Base-by-base conservation (phyloP, 225 moss, liverwort and hornwort species). In the Takakia lepidozioides region DNA sequence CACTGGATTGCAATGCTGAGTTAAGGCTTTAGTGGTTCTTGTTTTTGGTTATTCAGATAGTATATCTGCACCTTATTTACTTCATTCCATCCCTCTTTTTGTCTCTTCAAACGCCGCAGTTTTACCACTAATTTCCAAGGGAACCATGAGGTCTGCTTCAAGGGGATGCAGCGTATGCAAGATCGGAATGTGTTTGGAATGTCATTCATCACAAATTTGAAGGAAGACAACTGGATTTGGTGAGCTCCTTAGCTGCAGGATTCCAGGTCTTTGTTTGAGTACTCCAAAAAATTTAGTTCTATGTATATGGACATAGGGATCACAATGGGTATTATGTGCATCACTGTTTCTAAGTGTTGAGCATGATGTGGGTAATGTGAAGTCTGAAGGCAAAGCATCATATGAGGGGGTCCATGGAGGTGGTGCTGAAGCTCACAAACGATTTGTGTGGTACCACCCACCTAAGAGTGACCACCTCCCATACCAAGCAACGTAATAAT, bases 351-450 rank as follows among this genome's bases (percentile, higher is more conserved):
- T 1, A 32, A 32, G 32, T 32, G 32, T 32, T 32, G 8, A 32
- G 11, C 11, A 32, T 32, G 32, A 32, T 11, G 7, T 32, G 32
- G 32, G 10, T 43, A 27, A 11, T 23, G 5, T 62, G 51, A 60
- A 91, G 90, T 66, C 43, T 81, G 59, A 81, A 91, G 69, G 66
- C 81, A 44, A 75, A 68, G 61, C 81, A 81, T 49, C 65, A 80
- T 46, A 61, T 70, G 43, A 72, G 81, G 46, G 90, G 81, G 38
- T 30, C 25, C 39, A 55, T 62, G 46, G 67, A 71, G 10, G 43
- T 83, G 29, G 81, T 55, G 17, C 29, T 91, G 54, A 76, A 83
- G 37, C 51, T 91, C 45, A 57, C 51, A 0, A 81, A 81, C 23
- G 68, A 82, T 50, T 16, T 70, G 60, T 53, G 57, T 23, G 76